Evolutionary conservation across 139 green algal genomes (phyloP).

Genomic region (Yamagishiella unicocca): DNA sequence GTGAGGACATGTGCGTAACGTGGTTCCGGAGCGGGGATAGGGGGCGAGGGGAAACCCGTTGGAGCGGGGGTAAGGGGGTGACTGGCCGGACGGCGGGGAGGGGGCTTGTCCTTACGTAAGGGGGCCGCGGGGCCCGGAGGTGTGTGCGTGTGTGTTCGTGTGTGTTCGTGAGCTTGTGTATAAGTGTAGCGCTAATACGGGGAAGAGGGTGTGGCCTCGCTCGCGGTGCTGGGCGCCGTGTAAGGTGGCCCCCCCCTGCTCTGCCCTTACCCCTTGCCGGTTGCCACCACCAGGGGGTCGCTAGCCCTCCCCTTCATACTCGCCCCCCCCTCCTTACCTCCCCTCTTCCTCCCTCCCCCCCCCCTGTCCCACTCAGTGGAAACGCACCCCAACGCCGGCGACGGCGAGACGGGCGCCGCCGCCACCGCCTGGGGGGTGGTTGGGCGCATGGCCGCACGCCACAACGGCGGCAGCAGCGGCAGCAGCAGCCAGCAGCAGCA

Average conservation of each 20-base stretch:
- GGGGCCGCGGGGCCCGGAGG: neutral
- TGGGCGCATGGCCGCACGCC: slow-evolving; percentile 19
- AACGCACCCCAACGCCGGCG: slow-evolving; percentile 13
- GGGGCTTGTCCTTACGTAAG: too few relatives aligned
- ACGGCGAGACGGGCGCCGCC: neutral
- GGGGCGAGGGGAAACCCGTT: too few relatives aligned
- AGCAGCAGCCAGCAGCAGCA: neutral
- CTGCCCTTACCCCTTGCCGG: neutral
- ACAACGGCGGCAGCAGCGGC: neutral
- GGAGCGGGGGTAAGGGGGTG: too few relatives aligned
- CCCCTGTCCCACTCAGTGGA: slow-evolving; percentile 2
- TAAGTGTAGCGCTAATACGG: neutral
- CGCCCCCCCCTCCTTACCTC: neutral
- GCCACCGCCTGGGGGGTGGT: neutral
- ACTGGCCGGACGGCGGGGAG: too few relatives aligned
- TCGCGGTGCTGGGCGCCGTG: neutral
- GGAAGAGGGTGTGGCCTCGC: neutral
- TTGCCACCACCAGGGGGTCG: neutral
- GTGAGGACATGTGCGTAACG: slow-evolving; percentile 6
- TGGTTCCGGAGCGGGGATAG: too few relatives aligned
- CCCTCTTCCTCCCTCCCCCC: neutral
- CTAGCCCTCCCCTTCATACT: neutral
- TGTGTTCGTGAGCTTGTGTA: neutral
- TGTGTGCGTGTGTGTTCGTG: neutral
- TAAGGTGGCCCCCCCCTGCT: neutral